A percentile compares a stretch with the other conserved stretches of the same genome.
Evolutionary conservation across 371 early-diverging fungal species (phyloP).

Genomic region (Smittium culicis): DNA sequence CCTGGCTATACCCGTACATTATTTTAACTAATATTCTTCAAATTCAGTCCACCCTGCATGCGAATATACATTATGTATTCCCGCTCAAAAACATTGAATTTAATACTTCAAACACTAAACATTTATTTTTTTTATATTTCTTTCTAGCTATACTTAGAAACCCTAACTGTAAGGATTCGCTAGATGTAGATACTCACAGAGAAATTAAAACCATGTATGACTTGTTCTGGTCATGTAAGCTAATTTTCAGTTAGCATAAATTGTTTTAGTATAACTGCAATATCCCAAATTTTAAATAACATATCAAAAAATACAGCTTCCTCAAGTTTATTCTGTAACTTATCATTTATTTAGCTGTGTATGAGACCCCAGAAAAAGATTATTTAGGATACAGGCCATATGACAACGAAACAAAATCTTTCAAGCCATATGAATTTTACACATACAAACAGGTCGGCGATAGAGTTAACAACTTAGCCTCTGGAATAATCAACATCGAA

Average conservation of each 20-base stretch:
- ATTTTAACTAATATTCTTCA: no score
- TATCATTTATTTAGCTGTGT: constrained; percentile 12
- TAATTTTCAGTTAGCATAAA: no score
- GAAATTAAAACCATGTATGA: constrained; percentile 2
- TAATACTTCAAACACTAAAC: no score
- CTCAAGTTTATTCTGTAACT: constrained; percentile 22
- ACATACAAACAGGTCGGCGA: constrained; percentile 36
- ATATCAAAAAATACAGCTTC: background rate
- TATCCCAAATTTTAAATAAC: background rate
- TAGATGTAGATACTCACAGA: background rate
- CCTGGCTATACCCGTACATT: background rate
- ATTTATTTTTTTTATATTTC: background rate
- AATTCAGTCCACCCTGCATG: no score
- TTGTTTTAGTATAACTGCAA: no score
- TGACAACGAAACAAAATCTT: constrained; percentile 31
- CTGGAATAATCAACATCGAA: constrained; percentile 31
- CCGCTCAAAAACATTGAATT: no score
- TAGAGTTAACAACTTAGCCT: constrained; percentile 46
- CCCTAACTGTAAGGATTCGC: background rate
- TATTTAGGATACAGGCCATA: constrained; percentile 40
- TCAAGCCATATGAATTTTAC: constrained; percentile 49
- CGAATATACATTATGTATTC: no score
- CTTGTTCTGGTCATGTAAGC: constrained; percentile 7
- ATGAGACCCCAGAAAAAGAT: constrained; percentile 23
- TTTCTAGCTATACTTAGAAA: constrained; percentile 4